Conservation (phyloP, 805 yeast species). For the Yamadazyma insecticola region DNA sequence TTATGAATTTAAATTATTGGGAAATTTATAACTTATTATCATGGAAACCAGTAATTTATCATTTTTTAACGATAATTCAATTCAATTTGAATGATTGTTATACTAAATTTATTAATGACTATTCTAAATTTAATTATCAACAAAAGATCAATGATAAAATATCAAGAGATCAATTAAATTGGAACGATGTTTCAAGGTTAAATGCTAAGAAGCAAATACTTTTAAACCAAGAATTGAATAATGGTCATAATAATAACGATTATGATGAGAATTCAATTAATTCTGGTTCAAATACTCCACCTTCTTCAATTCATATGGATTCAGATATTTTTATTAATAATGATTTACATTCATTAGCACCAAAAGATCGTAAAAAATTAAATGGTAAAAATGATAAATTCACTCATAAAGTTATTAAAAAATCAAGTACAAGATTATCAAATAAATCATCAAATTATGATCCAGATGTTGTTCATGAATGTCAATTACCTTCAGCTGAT, state of each 20-base stretch:
- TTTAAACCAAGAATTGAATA: too few relatives aligned
- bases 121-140: slow-evolving; percentile 16
- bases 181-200: too few relatives aligned
- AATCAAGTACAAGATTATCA: slow-evolving; percentile 10
- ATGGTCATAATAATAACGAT: too few relatives aligned
- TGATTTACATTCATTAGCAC: slow-evolving; percentile 5
- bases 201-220: too few relatives aligned
- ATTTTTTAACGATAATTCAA: slow-evolving; percentile 33
- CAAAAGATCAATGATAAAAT: too few relatives aligned
- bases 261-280: too few relatives aligned
- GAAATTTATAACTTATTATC: slow-evolving; percentile 36
- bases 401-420: slow-evolving; percentile 8
- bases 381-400: slow-evolving; percentile 10
- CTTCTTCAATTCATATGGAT: too few relatives aligned
- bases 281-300: too few relatives aligned
- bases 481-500: slow-evolving; percentile 42
- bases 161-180: too few relatives aligned
- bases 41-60: slow-evolving; percentile 41
- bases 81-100: slow-evolving; percentile 40
- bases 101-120: slow-evolving; percentile 27
- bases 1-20: slow-evolving; percentile 41
- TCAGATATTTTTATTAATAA: slow-evolving; percentile 7
- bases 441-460: slow-evolving; percentile 39
- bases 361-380: slow-evolving; percentile 7
- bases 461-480: slow-evolving; percentile 44